These are phyloP conservation scores for Kurtzmaniella quercitrusa DNA, from an alignment of 1,139 yeast species.

Conservation along the genomic window DNA sequence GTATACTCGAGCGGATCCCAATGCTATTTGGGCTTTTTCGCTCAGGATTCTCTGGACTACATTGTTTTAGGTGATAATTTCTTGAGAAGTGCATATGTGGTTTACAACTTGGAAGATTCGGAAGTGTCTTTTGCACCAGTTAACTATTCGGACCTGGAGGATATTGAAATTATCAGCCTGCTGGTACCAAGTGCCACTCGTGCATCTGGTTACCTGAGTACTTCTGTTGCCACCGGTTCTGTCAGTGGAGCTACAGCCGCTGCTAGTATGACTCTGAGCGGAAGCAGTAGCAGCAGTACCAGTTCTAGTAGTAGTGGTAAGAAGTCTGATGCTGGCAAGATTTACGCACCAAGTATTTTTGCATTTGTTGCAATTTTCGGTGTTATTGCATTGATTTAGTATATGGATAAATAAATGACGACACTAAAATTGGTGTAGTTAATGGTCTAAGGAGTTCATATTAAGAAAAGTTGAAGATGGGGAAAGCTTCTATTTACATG, in stretches of 20 bases:
- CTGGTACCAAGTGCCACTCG: slow-evolving; percentile 13
- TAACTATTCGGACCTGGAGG: slow-evolving; percentile 14
- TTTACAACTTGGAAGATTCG: slow-evolving; percentile 25
- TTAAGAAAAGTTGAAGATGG: no score
- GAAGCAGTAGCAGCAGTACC: slow-evolving; percentile 4
- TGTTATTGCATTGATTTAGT: not conserved
- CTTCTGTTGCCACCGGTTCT: slow-evolving; percentile 10
- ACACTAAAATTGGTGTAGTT: no score
- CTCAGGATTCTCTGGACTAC: slow-evolving; percentile 13
- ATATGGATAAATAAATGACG: no score
- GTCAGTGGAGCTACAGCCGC: slow-evolving; percentile 6
- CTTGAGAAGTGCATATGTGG: slow-evolving; percentile 27
- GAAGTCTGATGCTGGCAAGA: not conserved
- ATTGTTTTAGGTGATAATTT: slow-evolving; percentile 26
- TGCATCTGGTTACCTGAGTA: slow-evolving; percentile 16
- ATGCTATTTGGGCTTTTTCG: slow-evolving; percentile 30
- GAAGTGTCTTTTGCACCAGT: slow-evolving; percentile 26
- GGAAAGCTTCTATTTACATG: no score
- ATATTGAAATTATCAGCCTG: slow-evolving; percentile 9
- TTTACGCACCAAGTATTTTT: not conserved
- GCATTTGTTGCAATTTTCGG: not conserved
- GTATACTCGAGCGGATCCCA: slow-evolving; percentile 9
- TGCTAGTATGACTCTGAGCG: slow-evolving; percentile 5
- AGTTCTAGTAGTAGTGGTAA: not conserved
- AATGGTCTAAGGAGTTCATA: no score